Evolutionary conservation across 2,329 filamentous ascomycete genomes (phyloP), one percentile per base, ranked within the genome.

Genomic region (Chaetomium olivaceum): DNA sequence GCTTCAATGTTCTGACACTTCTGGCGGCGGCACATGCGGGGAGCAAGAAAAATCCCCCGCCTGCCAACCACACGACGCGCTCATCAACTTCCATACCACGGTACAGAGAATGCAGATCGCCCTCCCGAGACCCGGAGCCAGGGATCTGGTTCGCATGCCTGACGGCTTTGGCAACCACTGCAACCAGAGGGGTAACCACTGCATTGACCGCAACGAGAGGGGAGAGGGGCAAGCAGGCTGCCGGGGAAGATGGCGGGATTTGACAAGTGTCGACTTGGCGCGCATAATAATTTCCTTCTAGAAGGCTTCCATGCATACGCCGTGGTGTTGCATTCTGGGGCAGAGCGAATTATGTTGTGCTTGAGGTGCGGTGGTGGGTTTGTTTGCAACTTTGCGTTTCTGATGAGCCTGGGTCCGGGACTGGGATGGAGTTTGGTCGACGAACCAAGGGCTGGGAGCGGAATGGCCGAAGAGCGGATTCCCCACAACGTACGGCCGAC

Each of bases 241-340:
- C 19, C 29, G 52, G 57, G 52, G 63, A 25, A 46, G 23, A 14
- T 19, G 31, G 54, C 46, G 58, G 23, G 58, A 36, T 61, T 46
- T 12, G 58, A 25, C 21, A 21, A 27, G 54, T 54, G 23, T 54
- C 46, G 14, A 2, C 63, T 66, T 58, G 58, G 61, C 58, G 61
- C 62, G 61, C 66, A 69, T 56, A 64, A 61, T 51, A 36, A 52
- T 61, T 57, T 62, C 52, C 66, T 68, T 69, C 66, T 59, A 65
- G 67, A 70, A 68, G 59, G 19, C 63, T 68, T 69, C 66, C 36
- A 64, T 63, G 65, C 67, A 69, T 66, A 63, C 61, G 61, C 62
- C 56, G 54, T 60, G 48, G 62, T 65, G 62, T 63, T 67, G 56
- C 64, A 33, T 58, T 29, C 25, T 58, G 51, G 25, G 29, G n/a